Conservation (phyloP, 1,139 yeast species). For the Petasospora rhodanensis region DNA sequence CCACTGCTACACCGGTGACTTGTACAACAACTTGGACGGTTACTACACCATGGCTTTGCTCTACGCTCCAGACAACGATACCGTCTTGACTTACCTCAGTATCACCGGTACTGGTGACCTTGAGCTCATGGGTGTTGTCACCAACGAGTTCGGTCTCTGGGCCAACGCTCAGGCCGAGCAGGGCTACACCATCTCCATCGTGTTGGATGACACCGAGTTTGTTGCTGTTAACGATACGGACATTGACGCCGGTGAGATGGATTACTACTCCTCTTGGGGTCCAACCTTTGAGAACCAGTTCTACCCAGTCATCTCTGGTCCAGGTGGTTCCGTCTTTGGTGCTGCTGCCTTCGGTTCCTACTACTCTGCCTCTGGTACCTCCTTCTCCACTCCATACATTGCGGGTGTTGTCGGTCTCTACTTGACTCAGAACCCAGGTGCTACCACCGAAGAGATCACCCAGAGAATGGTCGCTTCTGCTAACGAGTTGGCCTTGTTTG, state of each 20-base stretch:
- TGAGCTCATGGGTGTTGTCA: too few species aligned
- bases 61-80: too few species aligned
- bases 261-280: slow-evolving; percentile 15
- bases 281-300: slow-evolving; percentile 16
- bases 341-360: slow-evolving; percentile 4
- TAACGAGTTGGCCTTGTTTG: slow-evolving; percentile 4
- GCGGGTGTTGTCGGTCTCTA: slow-evolving; percentile 16
- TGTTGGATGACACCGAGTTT: too few species aligned
- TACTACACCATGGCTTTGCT: too few species aligned
- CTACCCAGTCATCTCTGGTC: slow-evolving; percentile 14
- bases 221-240: too few species aligned
- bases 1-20: slow-evolving; percentile 1
- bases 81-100: too few species aligned
- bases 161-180: slow-evolving; percentile 2
- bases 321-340: slow-evolving; percentile 17
- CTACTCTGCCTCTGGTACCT: slow-evolving; percentile 13
- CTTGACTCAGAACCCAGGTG: slow-evolving; percentile 2
- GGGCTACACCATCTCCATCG: too few species aligned
- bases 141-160: slow-evolving; percentile 5
- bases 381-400: slow-evolving; percentile 15
- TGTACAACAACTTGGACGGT: slow-evolving; percentile 1
- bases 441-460: slow-evolving; percentile 8
- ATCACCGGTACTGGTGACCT: too few species aligned
- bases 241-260: slow-evolving; percentile 15
- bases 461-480: slow-evolving; percentile 7